Conservation (phyloP, 305 asterid species). For the Solanum hybrid region DNA sequence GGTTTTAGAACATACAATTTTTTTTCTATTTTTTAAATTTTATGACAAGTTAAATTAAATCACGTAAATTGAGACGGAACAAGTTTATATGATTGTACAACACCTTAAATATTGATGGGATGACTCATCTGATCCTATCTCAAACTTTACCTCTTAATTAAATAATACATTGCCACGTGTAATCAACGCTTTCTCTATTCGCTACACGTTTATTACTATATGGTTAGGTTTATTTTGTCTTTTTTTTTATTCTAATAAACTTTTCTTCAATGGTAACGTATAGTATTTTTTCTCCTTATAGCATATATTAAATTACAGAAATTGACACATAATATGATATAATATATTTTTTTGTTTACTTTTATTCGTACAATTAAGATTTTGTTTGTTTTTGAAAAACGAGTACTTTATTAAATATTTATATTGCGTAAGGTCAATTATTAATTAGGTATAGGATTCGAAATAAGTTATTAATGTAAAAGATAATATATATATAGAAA, state of each 20-base stretch:
- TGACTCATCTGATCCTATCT: slow-evolving; percentile 4
- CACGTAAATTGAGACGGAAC: not conserved
- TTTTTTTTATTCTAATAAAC: not conserved
- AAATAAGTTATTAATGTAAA: not conserved
- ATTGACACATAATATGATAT: not conserved
- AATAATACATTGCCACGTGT: not conserved
- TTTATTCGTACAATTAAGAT: not conserved
- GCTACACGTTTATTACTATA: not conserved
- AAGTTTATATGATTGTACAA: not conserved
- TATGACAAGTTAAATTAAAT: not conserved
- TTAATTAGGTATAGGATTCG: not conserved
- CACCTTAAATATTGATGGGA: not conserved
- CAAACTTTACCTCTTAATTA: not conserved
- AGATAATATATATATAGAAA: not conserved
- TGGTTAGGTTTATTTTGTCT: not conserved
- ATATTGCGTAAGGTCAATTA: not conserved
- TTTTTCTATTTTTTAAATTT: too few species aligned
- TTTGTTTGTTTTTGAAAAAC: not conserved
- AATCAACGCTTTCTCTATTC: not conserved
- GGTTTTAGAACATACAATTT: too few species aligned
- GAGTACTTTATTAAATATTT: not conserved
- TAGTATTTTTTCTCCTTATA: not conserved
- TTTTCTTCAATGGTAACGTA: not conserved
- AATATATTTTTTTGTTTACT: not conserved
- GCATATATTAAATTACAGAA: not conserved